These are phyloP conservation scores for Thermomucor indicae-seudaticae DNA, from an alignment of 371 early-diverging fungal genomes.

Conservation along the genomic window DNA sequence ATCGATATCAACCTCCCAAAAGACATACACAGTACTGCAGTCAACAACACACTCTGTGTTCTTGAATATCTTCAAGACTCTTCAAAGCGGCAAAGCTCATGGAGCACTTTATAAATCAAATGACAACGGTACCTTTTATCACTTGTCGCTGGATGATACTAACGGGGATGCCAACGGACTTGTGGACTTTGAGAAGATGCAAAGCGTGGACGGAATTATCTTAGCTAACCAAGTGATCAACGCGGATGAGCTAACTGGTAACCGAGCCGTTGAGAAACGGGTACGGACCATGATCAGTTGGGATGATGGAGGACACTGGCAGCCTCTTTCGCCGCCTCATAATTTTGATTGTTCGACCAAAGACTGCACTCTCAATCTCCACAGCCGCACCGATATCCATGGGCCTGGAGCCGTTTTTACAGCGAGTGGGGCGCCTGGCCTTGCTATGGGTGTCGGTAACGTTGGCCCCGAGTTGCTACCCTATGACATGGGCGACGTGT, in stretches of 20 bases:
- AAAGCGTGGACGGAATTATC: constrained; percentile 79
- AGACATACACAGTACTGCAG: constrained; percentile 73
- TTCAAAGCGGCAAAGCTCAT: constrained; percentile 51
- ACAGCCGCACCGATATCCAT: constrained; percentile 65
- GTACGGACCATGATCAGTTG: constrained; percentile 76
- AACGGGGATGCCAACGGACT: constrained; percentile 68
- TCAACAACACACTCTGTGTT: constrained; percentile 69
- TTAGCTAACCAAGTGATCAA: constrained; percentile 86
- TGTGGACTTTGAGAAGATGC: constrained; percentile 91
- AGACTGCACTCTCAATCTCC: constrained; percentile 73
- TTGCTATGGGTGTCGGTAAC: constrained; percentile 88
- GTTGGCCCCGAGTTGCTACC: constrained; percentile 65
- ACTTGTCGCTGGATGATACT: constrained; percentile 68
- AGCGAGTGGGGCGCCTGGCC: constrained; percentile 76
- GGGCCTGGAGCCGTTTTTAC: constrained; percentile 68
- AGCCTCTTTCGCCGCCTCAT: constrained; percentile 58
- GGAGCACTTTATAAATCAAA: constrained; percentile 86
- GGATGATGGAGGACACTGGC: constrained; percentile 85
- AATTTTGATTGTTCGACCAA: constrained; percentile 43
- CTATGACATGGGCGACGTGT: constrained; percentile 69
- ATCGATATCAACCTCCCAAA: neutral
- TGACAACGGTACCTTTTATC: constrained; percentile 75
- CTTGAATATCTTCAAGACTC: constrained; percentile 67
- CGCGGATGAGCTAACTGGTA: constrained; percentile 52
- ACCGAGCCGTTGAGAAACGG: constrained; percentile 52